Evolutionary conservation across 345 rosid genomes (phyloP), one percentile per base, ranked within the genome.

Genomic region (Sonneratia caseolaris): DNA sequence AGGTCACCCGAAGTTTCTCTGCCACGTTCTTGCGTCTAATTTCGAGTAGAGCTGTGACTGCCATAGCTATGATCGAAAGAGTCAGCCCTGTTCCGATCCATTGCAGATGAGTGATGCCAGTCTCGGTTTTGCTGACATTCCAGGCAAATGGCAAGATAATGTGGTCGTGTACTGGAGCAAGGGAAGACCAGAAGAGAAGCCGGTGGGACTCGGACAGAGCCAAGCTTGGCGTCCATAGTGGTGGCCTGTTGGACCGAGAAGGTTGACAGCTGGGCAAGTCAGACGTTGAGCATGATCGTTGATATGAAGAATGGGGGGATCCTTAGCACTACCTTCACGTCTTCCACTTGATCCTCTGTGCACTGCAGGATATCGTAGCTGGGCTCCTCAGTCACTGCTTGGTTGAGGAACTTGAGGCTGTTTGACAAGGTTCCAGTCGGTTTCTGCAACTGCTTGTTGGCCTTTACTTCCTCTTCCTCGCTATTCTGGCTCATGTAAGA

Each of bases 231-330:
- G 71, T 91, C 79, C 97, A 91, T 91, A 16, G 95, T 91, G 53
- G 97, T 85, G 62, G 96, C 92, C 85, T 94, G 97, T 65, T 94
- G 97, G 71, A 91, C 88, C 0, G 97, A 94, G 68, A 94, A 94
- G 32, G 96, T 91, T 0, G 94, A 91, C 72, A 94, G 98, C 76
- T 94, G 97, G 77, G 96, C 95, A n/a, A 94, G 89, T 79, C 98
- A 94, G 71, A 96, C 85, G 74, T 91, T 91, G 37, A 94, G 82
- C 89, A 91, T 88, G 75, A 94, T 91, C 35, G 94, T 88, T 8
- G 91, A 91, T 90, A 84, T 83, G 81, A 94, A 91, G 76, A 88
- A 84, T 0, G 97, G 97, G 77, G 91, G 73, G 68, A 80, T 87
- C 76, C 66, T 79, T 59, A 88, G 70, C 67, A 94, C 97, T 62